A percentile compares a stretch with the other conserved stretches of the same genome.
These are phyloP conservation scores for Nicotiana undulata DNA, from an alignment of 257 asterid genomes.

Conservation along the genomic window DNA sequence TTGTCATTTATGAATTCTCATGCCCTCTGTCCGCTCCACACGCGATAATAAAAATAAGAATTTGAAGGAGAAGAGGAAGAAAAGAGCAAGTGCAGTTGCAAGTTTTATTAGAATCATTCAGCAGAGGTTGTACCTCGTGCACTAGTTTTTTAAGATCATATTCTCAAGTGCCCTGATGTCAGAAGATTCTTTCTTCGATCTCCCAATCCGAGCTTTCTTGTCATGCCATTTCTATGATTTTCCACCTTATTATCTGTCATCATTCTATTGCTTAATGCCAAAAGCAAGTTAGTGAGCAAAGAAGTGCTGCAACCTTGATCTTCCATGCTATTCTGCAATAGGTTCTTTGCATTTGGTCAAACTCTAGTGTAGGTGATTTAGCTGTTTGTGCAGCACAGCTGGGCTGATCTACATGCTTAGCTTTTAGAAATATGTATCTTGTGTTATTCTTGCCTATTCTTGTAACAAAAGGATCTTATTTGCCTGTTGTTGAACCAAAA, in stretches of 20 bases:
- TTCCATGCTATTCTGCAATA: background rate
- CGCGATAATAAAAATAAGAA: background rate
- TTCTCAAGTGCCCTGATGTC: background rate
- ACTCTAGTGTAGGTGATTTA: background rate
- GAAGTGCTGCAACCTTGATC: background rate
- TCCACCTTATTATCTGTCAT: background rate
- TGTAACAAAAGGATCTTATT: background rate
- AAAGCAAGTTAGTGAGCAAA: background rate
- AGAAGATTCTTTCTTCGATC: background rate
- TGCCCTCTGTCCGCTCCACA: background rate
- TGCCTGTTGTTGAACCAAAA: background rate
- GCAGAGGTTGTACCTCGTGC: background rate
- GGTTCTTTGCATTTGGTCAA: background rate
- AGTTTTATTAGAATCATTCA: background rate
- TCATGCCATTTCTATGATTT: background rate
- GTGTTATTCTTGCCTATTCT: background rate
- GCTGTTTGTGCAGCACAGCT: background rate
- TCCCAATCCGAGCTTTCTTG: background rate
- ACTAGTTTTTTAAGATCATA: background rate
- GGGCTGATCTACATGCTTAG: background rate
- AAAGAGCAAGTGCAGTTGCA: background rate
- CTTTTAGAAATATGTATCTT: background rate
- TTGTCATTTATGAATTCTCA: background rate
- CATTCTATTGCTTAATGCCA: background rate
- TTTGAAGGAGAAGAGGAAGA: background rate